phyloP scores from a whole-genome alignment of 2,329 filamentous ascomycete species.

The Calonectria pteridis region DNA sequence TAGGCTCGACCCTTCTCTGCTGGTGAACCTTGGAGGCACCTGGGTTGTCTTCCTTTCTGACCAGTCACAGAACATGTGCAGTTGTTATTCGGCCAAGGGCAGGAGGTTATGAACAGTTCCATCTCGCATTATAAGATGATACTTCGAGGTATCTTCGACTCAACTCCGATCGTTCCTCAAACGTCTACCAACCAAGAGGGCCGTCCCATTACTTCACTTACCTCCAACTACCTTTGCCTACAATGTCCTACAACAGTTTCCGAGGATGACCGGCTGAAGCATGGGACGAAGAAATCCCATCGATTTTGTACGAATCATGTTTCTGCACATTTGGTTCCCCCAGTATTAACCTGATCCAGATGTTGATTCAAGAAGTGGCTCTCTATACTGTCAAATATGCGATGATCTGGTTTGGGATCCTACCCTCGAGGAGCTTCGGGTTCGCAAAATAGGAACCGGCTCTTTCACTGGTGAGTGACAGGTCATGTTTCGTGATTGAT shows the following conservation, averaged over 20 bases:
- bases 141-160: slow-evolving; percentile 77
- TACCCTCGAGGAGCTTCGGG: slow-evolving; percentile 79
- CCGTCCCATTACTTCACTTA: slow-evolving; percentile 70
- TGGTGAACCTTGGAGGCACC: slow-evolving; percentile 12
- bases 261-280: slow-evolving; percentile 73
- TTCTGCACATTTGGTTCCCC: not conserved
- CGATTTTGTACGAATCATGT: slow-evolving; percentile 72
- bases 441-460: slow-evolving; percentile 76
- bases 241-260: slow-evolving; percentile 79
- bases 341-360: slow-evolving; percentile 61
- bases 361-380: slow-evolving; percentile 81
- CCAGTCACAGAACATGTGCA: slow-evolving; percentile 75
- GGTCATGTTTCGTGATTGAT: not conserved
- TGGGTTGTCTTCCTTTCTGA: slow-evolving; percentile 43
- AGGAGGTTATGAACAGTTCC: slow-evolving; percentile 75
- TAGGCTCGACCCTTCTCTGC: slow-evolving; percentile 52
- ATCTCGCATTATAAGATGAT: slow-evolving; percentile 80
- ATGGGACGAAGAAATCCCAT: slow-evolving; percentile 78
- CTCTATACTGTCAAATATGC: slow-evolving; percentile 84
- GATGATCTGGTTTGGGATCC: slow-evolving; percentile 88
- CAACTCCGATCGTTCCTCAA: slow-evolving; percentile 73
- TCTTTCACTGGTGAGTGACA: slow-evolving; percentile 70
- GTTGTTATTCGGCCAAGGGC: slow-evolving; percentile 70
- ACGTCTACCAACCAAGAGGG: slow-evolving; percentile 72
- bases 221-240: slow-evolving; percentile 78